Conservation (phyloP, 164 flowering plant species). For the Chimonanthus praecox region DNA sequence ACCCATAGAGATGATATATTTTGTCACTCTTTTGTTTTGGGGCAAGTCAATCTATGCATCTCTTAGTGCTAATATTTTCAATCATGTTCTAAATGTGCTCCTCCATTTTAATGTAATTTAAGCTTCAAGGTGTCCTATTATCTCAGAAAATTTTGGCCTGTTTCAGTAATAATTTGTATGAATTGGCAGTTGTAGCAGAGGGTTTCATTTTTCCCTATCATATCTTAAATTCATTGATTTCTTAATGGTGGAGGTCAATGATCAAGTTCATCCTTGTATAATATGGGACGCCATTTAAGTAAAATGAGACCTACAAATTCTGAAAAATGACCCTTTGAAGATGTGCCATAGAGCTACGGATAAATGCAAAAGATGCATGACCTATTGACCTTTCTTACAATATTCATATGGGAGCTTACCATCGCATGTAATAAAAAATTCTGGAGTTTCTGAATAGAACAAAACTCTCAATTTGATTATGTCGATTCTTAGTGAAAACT, state of each 20-base stretch:
- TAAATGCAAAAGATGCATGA: too few relatives aligned
- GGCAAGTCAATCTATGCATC: background rate
- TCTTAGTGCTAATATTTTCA: background rate
- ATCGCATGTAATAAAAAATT: too few relatives aligned
- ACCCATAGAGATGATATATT: too few relatives aligned
- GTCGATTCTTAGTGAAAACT: too few relatives aligned
- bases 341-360: too few relatives aligned
- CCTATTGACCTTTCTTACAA: too few relatives aligned
- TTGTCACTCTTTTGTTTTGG: background rate
- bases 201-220: background rate
- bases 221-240: background rate
- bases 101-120: background rate
- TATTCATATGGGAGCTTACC: too few relatives aligned
- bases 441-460: too few relatives aligned
- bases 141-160: background rate
- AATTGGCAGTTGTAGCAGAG: background rate
- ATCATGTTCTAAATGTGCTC: background rate
- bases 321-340: background rate
- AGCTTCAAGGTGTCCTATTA: background rate
- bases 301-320: background rate
- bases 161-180: background rate
- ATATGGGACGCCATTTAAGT: background rate
- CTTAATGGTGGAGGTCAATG: background rate
- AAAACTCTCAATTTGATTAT: too few relatives aligned
- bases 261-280: background rate